These are phyloP conservation scores for Aspergillus sclerotioniger DNA, from an alignment of 495 filamentous ascomycete genomes.

Conservation along the genomic window DNA sequence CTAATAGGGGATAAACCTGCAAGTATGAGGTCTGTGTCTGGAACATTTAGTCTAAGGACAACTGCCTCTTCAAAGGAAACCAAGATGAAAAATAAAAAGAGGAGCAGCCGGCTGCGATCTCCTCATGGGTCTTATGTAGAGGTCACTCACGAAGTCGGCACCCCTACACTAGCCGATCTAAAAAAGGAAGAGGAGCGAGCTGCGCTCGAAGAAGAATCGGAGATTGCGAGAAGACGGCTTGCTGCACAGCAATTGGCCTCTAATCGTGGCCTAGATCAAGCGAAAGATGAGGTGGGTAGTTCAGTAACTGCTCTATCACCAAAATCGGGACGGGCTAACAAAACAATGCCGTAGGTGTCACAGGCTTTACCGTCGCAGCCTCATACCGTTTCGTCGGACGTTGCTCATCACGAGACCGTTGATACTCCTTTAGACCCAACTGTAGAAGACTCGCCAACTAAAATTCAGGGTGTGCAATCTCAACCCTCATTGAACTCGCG, in stretches of 20 bases:
- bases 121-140: constrained; percentile 23
- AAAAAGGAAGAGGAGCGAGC: constrained; percentile 73
- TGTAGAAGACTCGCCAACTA: constrained; percentile 10
- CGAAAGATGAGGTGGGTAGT: constrained; percentile 24
- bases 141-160: constrained; percentile 25
- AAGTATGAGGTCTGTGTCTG: constrained; percentile 57
- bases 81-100: constrained; percentile 30
- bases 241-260: constrained; percentile 72
- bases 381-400: constrained; percentile 11
- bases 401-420: constrained; percentile 6
- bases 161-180: constrained; percentile 66
- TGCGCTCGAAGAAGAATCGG: constrained; percentile 65
- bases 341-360: constrained; percentile 9
- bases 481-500: constrained; percentile 18
- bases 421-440: constrained; percentile 11
- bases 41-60: constrained; percentile 55
- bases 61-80: constrained; percentile 48
- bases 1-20: constrained; percentile 67
- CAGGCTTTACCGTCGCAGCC: constrained; percentile 11
- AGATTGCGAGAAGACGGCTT: constrained; percentile 65
- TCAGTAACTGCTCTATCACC: not conserved
- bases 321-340: constrained; percentile 7
- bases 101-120: constrained; percentile 29
- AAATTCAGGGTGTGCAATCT: constrained; percentile 6
- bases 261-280: constrained; percentile 57